phyloP scores from a whole-genome alignment of 148 eudicot genomes.

The Persicaria maculosa region DNA sequence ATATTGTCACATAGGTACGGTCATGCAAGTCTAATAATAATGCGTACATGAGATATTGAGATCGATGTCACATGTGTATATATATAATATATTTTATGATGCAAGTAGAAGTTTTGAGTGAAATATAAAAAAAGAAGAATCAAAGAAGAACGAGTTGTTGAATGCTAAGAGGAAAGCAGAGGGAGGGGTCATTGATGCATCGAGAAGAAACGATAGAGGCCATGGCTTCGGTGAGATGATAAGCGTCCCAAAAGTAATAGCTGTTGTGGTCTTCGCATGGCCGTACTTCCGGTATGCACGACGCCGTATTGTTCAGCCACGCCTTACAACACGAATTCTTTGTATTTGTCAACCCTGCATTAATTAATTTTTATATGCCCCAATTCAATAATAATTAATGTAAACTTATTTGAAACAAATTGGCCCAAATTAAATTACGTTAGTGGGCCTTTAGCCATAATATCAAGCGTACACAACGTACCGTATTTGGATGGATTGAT shows the following conservation, averaged over 20 bases:
- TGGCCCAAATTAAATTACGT: too few relatives aligned
- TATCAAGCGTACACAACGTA: constrained; percentile 10
- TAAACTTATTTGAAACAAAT: background rate
- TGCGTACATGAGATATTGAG: too few relatives aligned
- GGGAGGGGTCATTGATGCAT: constrained; percentile 27
- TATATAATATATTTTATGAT: too few relatives aligned
- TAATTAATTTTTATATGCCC: background rate
- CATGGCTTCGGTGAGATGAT: constrained; percentile 42
- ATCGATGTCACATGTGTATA: too few relatives aligned
- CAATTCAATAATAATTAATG: background rate
- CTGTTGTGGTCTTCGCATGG: constrained; percentile 27
- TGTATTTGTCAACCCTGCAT: constrained; percentile 32
- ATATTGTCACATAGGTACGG: too few relatives aligned
- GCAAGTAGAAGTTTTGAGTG: too few relatives aligned
- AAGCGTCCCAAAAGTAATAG: constrained; percentile 53
- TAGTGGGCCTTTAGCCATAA: background rate
- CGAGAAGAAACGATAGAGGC: constrained; percentile 21
- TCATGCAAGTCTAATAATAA: too few relatives aligned
- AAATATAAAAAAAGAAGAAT: background rate
- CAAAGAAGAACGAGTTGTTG: constrained; percentile 19
- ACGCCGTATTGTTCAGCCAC: constrained; percentile 30
- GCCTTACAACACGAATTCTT: constrained; percentile 40
- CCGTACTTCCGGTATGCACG: constrained; percentile 27
- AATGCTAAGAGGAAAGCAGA: constrained; percentile 23
- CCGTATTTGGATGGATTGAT: constrained; percentile 46